Evolutionary conservation across 1,284 basidiomycete species (phyloP), one percentile per base, ranked within the genome.

Genomic region (Pseudozyma sp.): DNA sequence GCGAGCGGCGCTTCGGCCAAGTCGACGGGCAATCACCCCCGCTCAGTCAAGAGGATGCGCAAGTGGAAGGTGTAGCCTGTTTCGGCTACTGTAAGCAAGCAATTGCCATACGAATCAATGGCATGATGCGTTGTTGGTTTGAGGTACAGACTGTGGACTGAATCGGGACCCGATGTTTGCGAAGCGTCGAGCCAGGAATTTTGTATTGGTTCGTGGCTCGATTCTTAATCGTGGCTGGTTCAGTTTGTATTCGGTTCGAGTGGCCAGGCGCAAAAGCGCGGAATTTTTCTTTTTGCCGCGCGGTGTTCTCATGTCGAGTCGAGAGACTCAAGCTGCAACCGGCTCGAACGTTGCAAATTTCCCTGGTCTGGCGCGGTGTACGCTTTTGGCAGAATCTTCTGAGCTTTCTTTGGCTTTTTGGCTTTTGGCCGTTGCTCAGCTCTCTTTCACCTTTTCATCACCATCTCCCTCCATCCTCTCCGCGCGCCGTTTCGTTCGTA

Each of bases 11-110:
- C 65, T 17, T 50, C 54, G 8, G 46, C 44, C 7, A 57, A 51
- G 31, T 37, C 53, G 53, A 30, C 56, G 24, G 30, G 59, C 45
- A 62, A 63, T 49, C 63, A 71, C 33, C 52, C 68, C 19, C 49
- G 63, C 0, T 62, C 56, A 16, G 65, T 64, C 46, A 72, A 72
- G 56, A 50, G 69, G 33, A 56, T 72, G 64, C 64, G 69, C 24
- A 72, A 72, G 60, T 72, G 69, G 69, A 72, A 68, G 50, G 69
- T 72, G 24, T 70, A 54, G n/a, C 4, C n/a, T 9, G 8, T 10
- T 14, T 8, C 5, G 8, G 35, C 8, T 37, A 8, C 8, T 14
- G 35, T 10, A 37, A 37, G 8, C 35, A 37, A 10, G 35, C 35
- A 37, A 37, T 8, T 10, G 35, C 35, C 35, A 37, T 8, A 2